Evolutionary conservation across 306 rosid species (phyloP), one percentile per base, ranked within the genome.

Genomic region (Hippophae gyantsensis): DNA sequence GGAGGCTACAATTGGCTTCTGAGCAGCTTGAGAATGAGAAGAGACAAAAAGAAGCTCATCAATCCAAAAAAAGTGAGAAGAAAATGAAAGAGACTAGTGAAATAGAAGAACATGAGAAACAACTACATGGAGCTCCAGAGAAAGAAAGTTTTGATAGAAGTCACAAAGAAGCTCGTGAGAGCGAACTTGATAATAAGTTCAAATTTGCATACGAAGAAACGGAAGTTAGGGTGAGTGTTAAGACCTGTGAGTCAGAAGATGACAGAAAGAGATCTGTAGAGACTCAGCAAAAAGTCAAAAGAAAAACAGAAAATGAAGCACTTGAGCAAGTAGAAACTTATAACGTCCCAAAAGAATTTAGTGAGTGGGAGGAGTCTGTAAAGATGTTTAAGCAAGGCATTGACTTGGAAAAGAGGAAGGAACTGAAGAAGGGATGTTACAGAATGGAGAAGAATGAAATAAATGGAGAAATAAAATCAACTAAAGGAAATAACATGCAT

Each of bases 71-170:
- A 56, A 58, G 48, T 42, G 75, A 61, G 51, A 54, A 48, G 70
- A 57, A 43, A 10, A 58, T 7, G 46, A 56, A 65, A 27, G 69
- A 74, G 60, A 57, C 61, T 41, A 41, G 14, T 48, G 61, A 65
- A 66, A 52, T 52, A 63, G 76, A 68, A 59, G 79, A 74, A 42
- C 10, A 65, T 62, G 74, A 71, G 72, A 75, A 61, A 65, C 56
- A 13, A 57, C 43, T 49, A 50, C 52, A 65, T 27, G 69, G 71
- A 54, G 61, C 61, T 41, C 45, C 14, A 43, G 64, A 65, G 69
- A 47, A 49, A 63, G 76, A 68, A 59, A 76, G 71, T 41, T 13
- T 62, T 62, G 74, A 71, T 69, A 72, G 58, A 65, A 59, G 23
- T 51, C 43, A 12, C 23, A 72, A 52, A 49, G 72, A 70, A 64